Evolutionary conservation across 23 red algal species (phyloP).

Genomic region (Gracilaria gracilis): DNA sequence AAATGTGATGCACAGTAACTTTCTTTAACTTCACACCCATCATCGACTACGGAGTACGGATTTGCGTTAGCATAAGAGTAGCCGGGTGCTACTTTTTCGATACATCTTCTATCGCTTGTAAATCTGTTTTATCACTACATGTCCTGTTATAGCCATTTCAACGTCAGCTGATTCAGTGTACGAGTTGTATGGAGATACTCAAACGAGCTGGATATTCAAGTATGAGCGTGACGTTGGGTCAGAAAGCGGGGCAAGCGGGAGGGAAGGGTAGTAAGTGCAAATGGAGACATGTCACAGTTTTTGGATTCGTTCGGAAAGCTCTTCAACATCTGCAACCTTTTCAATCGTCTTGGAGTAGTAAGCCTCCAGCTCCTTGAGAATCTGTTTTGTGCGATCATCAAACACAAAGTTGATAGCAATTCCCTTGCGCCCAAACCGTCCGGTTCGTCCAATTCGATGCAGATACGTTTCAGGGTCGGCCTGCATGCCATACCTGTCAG

Average conservation of each 20-base stretch:
- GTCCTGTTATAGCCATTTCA: too few relatives aligned
- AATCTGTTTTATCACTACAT: conserved; percentile 10
- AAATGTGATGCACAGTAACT: background rate
- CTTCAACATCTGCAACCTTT: conserved; percentile 79
- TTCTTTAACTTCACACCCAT: background rate
- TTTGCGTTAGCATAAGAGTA: conserved; percentile 4
- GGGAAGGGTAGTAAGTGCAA: background rate
- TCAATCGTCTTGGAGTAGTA: conserved; percentile 74
- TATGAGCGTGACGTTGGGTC: background rate
- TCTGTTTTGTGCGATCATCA: conserved; percentile 49
- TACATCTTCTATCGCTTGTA: background rate
- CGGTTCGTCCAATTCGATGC: conserved; percentile 96
- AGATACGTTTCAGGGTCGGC: conserved; percentile 94
- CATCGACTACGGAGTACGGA: background rate
- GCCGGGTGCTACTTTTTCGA: background rate
- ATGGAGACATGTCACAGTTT: conserved; percentile 4
- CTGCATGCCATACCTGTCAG: conserved; percentile 39
- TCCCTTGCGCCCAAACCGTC: conserved; percentile 95
- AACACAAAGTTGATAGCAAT: conserved; percentile 98
- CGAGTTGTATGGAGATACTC: background rate
- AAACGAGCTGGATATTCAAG: too few relatives aligned
- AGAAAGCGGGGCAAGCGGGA: background rate
- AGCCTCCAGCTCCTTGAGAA: conserved; percentile 88
- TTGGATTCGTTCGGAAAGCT: conserved; percentile 70
- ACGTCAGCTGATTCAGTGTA: too few relatives aligned